Conservation (phyloP, 2,329 filamentous ascomycete species). For the Biscogniauxia mediterranea region DNA sequence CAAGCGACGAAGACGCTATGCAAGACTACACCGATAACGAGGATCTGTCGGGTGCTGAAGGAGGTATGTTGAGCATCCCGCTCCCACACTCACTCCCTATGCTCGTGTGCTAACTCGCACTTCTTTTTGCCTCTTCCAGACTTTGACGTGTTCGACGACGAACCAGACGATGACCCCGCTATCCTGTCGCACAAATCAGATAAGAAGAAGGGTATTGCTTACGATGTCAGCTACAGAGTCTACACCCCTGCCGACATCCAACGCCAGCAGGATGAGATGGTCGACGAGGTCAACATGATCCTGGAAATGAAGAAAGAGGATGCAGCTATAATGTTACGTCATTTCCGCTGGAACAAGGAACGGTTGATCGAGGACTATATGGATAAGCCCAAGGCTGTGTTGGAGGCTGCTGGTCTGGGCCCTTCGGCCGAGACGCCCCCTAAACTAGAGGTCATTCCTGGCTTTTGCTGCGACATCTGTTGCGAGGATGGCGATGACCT, state of each 20-base stretch:
- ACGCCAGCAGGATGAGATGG: constrained; percentile 77
- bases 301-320: constrained; percentile 87
- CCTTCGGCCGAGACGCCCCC: constrained; percentile 61
- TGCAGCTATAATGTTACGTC: constrained; percentile 82
- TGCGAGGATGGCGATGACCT: constrained; percentile 81
- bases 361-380: constrained; percentile 93
- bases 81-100: neutral
- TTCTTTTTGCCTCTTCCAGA: constrained; percentile 37
- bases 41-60: constrained; percentile 52
- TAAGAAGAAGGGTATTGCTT: constrained; percentile 70
- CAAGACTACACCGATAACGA: constrained; percentile 77
- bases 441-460: constrained; percentile 67
- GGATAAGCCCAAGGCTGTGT: constrained; percentile 75
- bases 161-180: constrained; percentile 53
- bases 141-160: constrained; percentile 59
- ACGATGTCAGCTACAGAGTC: constrained; percentile 83
- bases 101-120: neutral
- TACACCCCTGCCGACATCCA: constrained; percentile 79
- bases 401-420: constrained; percentile 82
- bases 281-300: constrained; percentile 88
- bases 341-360: constrained; percentile 96
- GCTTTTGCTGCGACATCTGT: constrained; percentile 92
- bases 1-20: constrained; percentile 73
- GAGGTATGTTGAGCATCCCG: constrained; percentile 40
- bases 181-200: constrained; percentile 58